These are phyloP conservation scores for Rhamnella rubrinervis DNA, from an alignment of 331 rosid species.

Conservation along the genomic window DNA sequence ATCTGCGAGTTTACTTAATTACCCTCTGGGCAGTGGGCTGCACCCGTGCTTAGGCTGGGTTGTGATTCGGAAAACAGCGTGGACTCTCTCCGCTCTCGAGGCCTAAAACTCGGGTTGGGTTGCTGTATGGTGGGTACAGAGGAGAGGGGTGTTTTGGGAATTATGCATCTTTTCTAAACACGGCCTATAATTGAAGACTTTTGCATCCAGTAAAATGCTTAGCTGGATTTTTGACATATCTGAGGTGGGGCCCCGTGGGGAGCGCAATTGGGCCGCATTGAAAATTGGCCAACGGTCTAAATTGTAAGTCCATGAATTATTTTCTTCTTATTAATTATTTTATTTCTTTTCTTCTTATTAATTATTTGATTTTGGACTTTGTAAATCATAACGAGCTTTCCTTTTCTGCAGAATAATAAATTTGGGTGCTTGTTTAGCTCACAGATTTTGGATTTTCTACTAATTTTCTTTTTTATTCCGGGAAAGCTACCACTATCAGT, in stretches of 20 bases:
- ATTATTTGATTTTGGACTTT: no score
- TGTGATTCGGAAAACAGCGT: no score
- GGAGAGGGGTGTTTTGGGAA: neutral
- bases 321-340: neutral
- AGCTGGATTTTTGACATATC: no score
- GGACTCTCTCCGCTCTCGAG: no score
- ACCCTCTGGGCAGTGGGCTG: neutral
- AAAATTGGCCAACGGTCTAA: constrained; percentile 19
- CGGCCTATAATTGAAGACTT: no score
- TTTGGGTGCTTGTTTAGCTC: no score
- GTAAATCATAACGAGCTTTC: neutral
- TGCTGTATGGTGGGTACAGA: neutral
- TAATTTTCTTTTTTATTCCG: no score
- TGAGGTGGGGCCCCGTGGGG: neutral
- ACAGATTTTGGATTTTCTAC: no score
- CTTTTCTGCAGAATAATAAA: neutral
- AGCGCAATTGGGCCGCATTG: constrained; percentile 15
- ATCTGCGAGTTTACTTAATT: neutral
- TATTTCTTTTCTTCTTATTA: neutral
- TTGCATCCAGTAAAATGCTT: no score
- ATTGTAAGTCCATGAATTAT: neutral
- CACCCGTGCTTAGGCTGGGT: neutral
- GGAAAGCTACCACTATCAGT: no score
- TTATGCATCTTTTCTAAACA: neutral
- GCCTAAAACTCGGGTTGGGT: neutral